Evolutionary conservation across 2,329 filamentous ascomycete species (phyloP).

Genomic region (Diplodia scrobiculata): DNA sequence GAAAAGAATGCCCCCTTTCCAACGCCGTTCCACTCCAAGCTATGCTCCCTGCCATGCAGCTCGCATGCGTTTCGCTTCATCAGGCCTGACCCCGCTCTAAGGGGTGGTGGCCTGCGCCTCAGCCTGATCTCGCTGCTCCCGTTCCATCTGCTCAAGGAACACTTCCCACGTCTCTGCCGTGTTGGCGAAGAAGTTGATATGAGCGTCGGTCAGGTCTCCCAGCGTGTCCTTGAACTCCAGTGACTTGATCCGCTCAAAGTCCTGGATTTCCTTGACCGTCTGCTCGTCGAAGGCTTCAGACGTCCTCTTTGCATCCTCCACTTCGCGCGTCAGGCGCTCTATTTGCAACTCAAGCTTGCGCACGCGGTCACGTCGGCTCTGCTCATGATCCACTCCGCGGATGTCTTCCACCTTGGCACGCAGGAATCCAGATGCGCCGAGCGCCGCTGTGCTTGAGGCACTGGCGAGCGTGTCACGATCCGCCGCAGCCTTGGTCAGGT

Average conservation of each 20-base stretch:
- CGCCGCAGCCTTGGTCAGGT: conserved; percentile 83
- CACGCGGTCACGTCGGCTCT: conserved; percentile 79
- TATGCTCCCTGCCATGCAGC: not conserved
- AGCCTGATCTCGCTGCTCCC: conserved; percentile 47
- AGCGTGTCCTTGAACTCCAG: conserved; percentile 88
- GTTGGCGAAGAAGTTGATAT: conserved; percentile 81
- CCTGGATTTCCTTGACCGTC: conserved; percentile 85
- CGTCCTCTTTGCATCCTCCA: conserved; percentile 81
- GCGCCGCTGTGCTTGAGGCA: conserved; percentile 62
- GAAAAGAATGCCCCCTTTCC: not conserved
- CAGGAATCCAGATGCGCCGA: conserved; percentile 82
- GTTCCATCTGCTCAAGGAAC: conserved; percentile 87
- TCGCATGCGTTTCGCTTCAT: not conserved
- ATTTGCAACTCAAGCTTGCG: conserved; percentile 91
- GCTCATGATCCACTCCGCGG: conserved; percentile 93
- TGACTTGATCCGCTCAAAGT: conserved; percentile 96
- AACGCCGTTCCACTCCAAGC: conserved; percentile 16
- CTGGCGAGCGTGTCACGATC: conserved; percentile 80
- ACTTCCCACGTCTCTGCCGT: conserved; percentile 83
- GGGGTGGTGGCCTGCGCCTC: conserved; percentile 9
- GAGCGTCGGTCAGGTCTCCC: conserved; percentile 77
- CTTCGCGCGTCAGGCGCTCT: conserved; percentile 81
- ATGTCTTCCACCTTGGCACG: conserved; percentile 95
- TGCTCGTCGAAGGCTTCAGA: conserved; percentile 95
- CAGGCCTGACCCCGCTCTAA: not conserved